Evolutionary conservation across 345 rosid species (phyloP).

Genomic region (Erodium maritimum): DNA sequence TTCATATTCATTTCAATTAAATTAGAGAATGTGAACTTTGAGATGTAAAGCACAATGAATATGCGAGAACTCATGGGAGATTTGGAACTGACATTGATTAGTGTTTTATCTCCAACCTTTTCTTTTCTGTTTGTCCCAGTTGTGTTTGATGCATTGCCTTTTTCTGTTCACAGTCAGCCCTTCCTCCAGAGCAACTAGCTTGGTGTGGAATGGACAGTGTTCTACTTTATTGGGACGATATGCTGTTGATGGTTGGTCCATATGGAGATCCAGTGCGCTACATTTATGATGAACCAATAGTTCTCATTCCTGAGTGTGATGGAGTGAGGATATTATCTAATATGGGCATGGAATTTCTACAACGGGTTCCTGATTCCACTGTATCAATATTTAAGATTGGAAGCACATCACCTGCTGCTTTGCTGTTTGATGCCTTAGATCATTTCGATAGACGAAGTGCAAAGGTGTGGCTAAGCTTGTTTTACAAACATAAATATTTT

Average conservation of each 20-base stretch:
- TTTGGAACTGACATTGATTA: constrained; percentile 2
- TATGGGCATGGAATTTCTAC: constrained; percentile 80
- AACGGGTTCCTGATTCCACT: constrained; percentile 92
- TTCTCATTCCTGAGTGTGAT: constrained; percentile 90
- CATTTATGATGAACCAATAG: constrained; percentile 73
- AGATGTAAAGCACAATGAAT: too few species aligned
- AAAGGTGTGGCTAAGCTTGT: constrained; percentile 36
- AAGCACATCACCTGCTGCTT: constrained; percentile 90
- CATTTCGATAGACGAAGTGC: constrained; percentile 94
- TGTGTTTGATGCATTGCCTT: neutral
- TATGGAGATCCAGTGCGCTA: constrained; percentile 67
- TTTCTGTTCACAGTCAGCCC: constrained; percentile 55
- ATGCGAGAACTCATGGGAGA: too few species aligned
- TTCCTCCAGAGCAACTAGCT: constrained; percentile 92
- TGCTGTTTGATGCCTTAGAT: constrained; percentile 88
- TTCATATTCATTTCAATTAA: neutral
- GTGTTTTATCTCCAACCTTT: neutral
- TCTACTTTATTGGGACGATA: constrained; percentile 87
- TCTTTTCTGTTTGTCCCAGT: neutral
- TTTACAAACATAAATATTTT: constrained; percentile 1
- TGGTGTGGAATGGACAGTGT: constrained; percentile 98
- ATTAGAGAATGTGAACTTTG: neutral
- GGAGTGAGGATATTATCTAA: constrained; percentile 92
- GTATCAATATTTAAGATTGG: constrained; percentile 90
- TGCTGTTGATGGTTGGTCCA: constrained; percentile 93